Evolutionary conservation across 768 basidiomycete genomes (phyloP).

Genomic region (Trametes meyenii): DNA sequence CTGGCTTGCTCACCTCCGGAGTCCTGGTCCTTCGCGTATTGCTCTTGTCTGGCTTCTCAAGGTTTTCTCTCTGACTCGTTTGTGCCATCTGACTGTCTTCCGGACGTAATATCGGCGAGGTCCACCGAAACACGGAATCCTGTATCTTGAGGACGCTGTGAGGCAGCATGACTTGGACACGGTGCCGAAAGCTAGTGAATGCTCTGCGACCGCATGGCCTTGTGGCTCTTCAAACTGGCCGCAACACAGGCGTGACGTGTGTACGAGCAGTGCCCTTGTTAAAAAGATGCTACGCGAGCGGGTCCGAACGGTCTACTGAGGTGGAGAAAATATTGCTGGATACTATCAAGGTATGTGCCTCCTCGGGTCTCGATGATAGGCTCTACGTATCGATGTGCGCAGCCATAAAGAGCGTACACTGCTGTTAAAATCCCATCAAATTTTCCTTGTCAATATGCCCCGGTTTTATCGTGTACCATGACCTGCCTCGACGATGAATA

Average conservation of each 20-base stretch:
- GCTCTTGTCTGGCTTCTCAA: neutral
- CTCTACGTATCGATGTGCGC: neutral
- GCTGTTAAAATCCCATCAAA: too few relatives aligned
- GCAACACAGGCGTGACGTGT: neutral
- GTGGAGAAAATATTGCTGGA: constrained; percentile 72
- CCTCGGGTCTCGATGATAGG: too few relatives aligned
- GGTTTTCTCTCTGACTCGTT: constrained; percentile 10
- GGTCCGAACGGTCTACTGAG: neutral
- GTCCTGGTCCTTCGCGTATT: neutral
- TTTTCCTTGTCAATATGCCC: too few relatives aligned
- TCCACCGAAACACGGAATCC: neutral
- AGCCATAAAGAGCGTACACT: neutral
- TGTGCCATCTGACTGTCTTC: neutral
- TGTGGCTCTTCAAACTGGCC: neutral
- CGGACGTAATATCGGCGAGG: neutral
- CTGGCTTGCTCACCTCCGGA: neutral
- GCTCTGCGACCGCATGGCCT: neutral
- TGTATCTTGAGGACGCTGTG: neutral
- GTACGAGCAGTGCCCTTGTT: too few relatives aligned
- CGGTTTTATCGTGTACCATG: too few relatives aligned
- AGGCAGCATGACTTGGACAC: constrained; percentile 17
- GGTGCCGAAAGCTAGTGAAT: constrained; percentile 11
- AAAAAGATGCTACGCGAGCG: constrained; percentile 6
- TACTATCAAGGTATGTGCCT: constrained; percentile 64
- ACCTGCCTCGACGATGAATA: neutral